These are phyloP conservation scores for Thelonectria discophora DNA, from an alignment of 2,329 filamentous ascomycete genomes.

Conservation along the genomic window DNA sequence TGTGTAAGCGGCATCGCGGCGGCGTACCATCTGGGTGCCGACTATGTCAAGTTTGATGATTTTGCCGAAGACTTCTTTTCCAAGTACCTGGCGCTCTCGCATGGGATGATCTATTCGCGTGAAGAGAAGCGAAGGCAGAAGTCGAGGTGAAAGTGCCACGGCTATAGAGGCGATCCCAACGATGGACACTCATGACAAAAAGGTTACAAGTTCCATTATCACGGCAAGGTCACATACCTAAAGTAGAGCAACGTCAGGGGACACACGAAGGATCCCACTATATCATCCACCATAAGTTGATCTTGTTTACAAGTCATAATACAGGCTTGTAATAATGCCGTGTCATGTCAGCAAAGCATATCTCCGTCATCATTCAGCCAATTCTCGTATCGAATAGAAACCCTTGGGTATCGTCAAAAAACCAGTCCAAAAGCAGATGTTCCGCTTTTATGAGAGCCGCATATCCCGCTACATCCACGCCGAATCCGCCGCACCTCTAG, in stretches of 20 bases:
- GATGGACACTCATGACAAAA: no score
- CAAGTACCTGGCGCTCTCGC: slow-evolving; percentile 57
- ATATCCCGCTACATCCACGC: slow-evolving; percentile 38
- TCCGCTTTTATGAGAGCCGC: slow-evolving; percentile 40
- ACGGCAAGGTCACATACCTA: neutral
- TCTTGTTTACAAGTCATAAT: slow-evolving; percentile 9
- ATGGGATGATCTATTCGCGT: slow-evolving; percentile 52
- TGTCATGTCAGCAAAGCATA: slow-evolving; percentile 24
- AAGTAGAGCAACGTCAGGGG: neutral
- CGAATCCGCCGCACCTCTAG: slow-evolving; percentile 20
- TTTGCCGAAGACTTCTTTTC: slow-evolving; percentile 57
- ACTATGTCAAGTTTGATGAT: slow-evolving; percentile 68
- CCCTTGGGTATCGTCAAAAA: slow-evolving; percentile 47
- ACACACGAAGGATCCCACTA: neutral
- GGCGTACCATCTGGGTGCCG: slow-evolving; percentile 73
- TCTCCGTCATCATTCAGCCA: slow-evolving; percentile 28
- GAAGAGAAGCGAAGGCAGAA: slow-evolving; percentile 42
- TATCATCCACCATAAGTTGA: slow-evolving; percentile 11
- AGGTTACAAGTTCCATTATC: neutral
- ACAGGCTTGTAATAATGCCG: slow-evolving; percentile 19
- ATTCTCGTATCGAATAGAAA: slow-evolving; percentile 37
- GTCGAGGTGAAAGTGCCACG: neutral
- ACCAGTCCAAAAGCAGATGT: slow-evolving; percentile 43
- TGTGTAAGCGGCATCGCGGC: slow-evolving; percentile 76
- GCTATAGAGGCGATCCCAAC: no score